Base-by-base conservation (phyloP, 106 monocot species). In the Narthecium ossifragum region DNA sequence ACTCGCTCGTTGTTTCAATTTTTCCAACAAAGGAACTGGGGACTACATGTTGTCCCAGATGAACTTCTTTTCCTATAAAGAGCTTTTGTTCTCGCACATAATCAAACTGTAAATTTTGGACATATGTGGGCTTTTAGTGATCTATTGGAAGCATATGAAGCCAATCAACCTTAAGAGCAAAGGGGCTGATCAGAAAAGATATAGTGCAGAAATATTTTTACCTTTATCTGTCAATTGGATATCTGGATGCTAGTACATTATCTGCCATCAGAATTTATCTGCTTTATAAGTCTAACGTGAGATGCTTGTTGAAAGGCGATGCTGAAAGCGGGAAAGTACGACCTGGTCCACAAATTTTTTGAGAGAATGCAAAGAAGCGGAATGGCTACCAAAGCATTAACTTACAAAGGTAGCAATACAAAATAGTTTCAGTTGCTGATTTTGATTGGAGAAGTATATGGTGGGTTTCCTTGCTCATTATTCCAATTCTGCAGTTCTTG, bases 281-380 rank as follows among this genome's bases (percentile, higher is more conserved):
- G 63, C 48, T 73, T 36, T 30, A 53, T 75, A 59, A 78, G 53
- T 45, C 75, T 84, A 65, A 86, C 54, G 69, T 50, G 53, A 43
- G 26, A 17, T 91, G 53, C 46, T 77, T 79, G 53, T 86, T 92
- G 33, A 52, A 75, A 98, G 96, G 96, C 90, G 61, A 90, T 96
- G 96, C 68, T 96, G 73, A 78, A 79, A 73, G 61, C 90, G 10
- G 78, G 84, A 14, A 98, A 98, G 66, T 84, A 98, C 68, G 78
- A 81, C 17, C 34, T 62, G 31, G 84, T 90, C 50, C 78, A 90
- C 79, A 84, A 79, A 53, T 84, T 81, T 57, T 98, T 80, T 62
- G 74, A 72, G n/a, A 87, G 78, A 68, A 98, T 98, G 96, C 75
- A 64, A 60, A 81, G 73, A 81, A 54, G 64, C 69, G 80, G 96